phyloP scores from a whole-genome alignment of 192 early-diverging fungal species.

The Entomortierella chlamydospora region DNA sequence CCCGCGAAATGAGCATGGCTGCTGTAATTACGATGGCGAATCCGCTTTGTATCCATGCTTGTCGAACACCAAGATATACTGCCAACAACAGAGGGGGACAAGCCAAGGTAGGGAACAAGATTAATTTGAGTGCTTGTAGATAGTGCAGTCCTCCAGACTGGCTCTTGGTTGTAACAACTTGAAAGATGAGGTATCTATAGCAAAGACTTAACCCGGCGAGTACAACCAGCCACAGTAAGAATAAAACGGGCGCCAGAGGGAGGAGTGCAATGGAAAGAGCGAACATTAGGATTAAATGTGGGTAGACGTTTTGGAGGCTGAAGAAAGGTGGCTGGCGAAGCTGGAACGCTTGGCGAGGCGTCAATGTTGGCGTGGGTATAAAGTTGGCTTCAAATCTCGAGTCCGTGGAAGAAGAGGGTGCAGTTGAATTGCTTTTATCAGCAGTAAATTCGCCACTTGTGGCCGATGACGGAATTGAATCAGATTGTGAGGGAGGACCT shows the following conservation, averaged over 20 bases:
- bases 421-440: too few relatives aligned
- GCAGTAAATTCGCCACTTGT: too few relatives aligned
- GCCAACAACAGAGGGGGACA: conserved; percentile 14
- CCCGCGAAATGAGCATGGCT: neutral
- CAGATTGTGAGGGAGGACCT: neutral
- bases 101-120: conserved; percentile 18
- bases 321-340: conserved; percentile 33
- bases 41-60: conserved; percentile 18
- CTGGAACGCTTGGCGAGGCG: conserved; percentile 34
- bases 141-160: conserved; percentile 37
- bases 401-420: too few relatives aligned
- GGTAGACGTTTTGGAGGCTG: conserved; percentile 29
- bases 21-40: conserved; percentile 1
- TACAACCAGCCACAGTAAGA: conserved; percentile 24
- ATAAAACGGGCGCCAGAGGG: conserved; percentile 20
- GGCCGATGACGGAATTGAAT: too few relatives aligned
- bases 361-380: conserved; percentile 22
- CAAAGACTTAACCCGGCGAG: conserved; percentile 13
- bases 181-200: conserved; percentile 25
- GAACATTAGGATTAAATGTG: conserved; percentile 26
- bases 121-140: conserved; percentile 18
- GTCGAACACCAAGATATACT: conserved; percentile 4
- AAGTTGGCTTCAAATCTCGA: conserved; percentile 26
- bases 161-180: conserved; percentile 36
- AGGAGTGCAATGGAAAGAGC: conserved; percentile 14